Conservation (phyloP, 306 rosid species). For the Fragaria iinumae region DNA sequence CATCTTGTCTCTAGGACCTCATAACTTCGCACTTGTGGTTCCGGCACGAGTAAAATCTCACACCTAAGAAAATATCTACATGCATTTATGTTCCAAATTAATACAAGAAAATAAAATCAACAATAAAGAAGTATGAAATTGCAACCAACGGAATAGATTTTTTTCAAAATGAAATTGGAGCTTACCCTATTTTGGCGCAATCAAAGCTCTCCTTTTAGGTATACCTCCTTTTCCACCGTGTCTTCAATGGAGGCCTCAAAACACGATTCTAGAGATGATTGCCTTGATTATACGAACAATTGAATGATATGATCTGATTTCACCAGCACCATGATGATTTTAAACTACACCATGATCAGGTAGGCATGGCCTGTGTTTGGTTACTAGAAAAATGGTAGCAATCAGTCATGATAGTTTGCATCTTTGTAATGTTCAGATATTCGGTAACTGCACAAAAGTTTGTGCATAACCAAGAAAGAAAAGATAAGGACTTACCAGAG, state of each 20-base stretch:
- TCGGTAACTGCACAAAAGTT: neutral
- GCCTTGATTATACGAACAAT: slow-evolving; percentile 43
- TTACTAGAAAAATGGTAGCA: slow-evolving; percentile 1
- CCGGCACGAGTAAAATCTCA: slow-evolving; percentile 50
- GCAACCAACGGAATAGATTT: slow-evolving; percentile 12
- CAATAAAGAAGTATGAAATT: neutral
- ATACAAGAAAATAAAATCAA: neutral
- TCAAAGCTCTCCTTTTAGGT: slow-evolving; percentile 42
- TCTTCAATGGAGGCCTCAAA: slow-evolving; percentile 45
- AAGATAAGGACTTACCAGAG: slow-evolving; percentile 41
- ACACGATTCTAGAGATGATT: slow-evolving; percentile 54
- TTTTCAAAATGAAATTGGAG: slow-evolving; percentile 16
- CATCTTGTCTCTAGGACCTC: slow-evolving; percentile 41
- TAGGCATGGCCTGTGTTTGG: neutral
- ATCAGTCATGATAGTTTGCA: neutral
- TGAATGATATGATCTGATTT: slow-evolving; percentile 53
- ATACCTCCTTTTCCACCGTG: slow-evolving; percentile 28
- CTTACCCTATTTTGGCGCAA: slow-evolving; percentile 41
- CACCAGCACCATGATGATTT: neutral
- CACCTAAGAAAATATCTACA: slow-evolving; percentile 35
- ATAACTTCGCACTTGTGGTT: slow-evolving; percentile 33
- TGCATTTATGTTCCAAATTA: slow-evolving; percentile 14
- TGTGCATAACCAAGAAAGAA: neutral
- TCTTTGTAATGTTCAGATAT: neutral
- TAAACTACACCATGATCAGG: slow-evolving; percentile 1